Evolutionary conservation across 73 alveolate species (phyloP).

Genomic region (Tetrahymena malaccensis): DNA sequence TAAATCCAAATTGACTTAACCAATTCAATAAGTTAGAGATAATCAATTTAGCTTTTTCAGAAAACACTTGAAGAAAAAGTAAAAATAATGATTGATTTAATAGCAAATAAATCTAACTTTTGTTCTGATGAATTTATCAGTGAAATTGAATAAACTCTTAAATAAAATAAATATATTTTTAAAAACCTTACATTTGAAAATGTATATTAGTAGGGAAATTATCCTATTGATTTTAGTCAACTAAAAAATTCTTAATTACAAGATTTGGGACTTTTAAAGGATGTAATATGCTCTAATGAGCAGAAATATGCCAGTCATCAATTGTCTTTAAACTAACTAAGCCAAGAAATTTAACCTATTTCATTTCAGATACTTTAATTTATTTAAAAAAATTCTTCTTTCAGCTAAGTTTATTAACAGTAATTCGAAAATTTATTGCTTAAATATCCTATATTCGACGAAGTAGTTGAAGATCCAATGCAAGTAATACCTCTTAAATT

Average conservation of each 20-base stretch:
- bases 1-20: not conserved
- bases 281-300: not conserved
- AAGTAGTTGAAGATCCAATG: not conserved
- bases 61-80: not conserved
- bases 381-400: not conserved
- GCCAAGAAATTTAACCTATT: not conserved
- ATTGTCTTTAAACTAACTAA: not conserved
- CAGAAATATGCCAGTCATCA: not conserved
- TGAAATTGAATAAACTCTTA: not conserved
- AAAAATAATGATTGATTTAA: not conserved
- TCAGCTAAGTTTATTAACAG: not conserved
- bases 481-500: not conserved
- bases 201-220: not conserved
- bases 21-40: not conserved
- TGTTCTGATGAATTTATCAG: not conserved
- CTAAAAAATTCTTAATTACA: not conserved
- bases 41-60: not conserved
- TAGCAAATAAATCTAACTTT: not conserved
- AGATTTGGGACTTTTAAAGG: not conserved
- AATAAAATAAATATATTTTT: not conserved
- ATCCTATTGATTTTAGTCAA: not conserved
- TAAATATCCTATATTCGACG: not conserved
- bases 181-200: not conserved
- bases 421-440: not conserved
- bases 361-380: not conserved